A percentile compares a stretch with the other conserved stretches of the same genome.
phyloP scores from a whole-genome alignment of 192 early-diverging fungal genomes.

The Backusella tuberculispora region DNA sequence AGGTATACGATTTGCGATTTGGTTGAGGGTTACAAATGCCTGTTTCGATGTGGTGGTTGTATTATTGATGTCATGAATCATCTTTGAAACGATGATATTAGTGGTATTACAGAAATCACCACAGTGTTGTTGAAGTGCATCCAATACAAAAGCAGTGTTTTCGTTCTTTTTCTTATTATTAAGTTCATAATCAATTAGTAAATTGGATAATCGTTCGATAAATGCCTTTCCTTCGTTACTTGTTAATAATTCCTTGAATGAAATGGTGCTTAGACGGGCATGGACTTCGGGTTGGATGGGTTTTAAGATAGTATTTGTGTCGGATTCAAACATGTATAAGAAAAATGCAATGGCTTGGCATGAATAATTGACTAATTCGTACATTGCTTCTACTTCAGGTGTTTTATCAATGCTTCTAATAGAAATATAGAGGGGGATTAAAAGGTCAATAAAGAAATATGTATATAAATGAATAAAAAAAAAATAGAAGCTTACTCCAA shows the following conservation, averaged over 20 bases:
- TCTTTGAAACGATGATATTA: background rate
- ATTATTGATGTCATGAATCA: background rate
- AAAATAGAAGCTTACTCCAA: background rate
- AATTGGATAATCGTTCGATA: background rate
- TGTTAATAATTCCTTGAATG: background rate
- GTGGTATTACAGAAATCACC: background rate
- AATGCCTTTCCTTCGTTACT: background rate
- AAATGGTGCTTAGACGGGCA: background rate
- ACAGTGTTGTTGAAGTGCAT: constrained; percentile 1
- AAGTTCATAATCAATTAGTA: background rate
- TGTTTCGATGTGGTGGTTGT: background rate
- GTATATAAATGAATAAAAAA: background rate
- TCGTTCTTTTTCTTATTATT: background rate
- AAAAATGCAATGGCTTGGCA: constrained; percentile 1
- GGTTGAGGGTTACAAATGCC: background rate
- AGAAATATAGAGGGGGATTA: too few species aligned
- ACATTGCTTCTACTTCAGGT: background rate
- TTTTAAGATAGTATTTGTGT: background rate
- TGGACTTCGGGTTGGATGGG: background rate
- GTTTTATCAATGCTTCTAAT: background rate
- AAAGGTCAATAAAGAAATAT: too few species aligned
- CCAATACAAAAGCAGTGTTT: background rate
- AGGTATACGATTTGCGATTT: background rate
- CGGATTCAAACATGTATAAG: constrained; percentile 5
- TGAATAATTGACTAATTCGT: constrained; percentile 4